Base-by-base conservation (phyloP, 495 filamentous ascomycete species). In the Hypoxylon perforatum region DNA sequence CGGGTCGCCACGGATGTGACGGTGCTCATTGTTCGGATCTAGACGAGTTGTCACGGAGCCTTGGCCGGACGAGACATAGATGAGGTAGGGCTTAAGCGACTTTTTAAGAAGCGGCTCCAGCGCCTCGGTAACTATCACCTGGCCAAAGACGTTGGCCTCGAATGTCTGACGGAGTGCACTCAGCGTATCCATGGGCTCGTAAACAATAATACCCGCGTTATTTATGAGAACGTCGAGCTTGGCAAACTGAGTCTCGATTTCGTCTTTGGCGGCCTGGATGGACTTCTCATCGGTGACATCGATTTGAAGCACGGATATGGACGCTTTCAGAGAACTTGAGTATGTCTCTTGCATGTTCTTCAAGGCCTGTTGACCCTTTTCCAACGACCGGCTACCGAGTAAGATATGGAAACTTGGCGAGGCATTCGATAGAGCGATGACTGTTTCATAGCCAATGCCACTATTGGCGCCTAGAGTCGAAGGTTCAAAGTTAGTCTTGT, bases 131-230 rank as follows among this genome's bases (percentile, higher is more conserved):
- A 85, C 28, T 36, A 82, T 63, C 1, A 79, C 72, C 0, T 80
- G 78, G 10, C 81, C 79, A 25, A 80, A 75, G 0, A 77, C 74
- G 69, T 87, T 87, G 53, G 82, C 76, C 53, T 83, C 77, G 75
- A 84, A 86, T 9, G 78, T 75, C 18, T 74, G 67, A 69, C 67
- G 78, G 12, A 53, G 61, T 30, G 39, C 75, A 57, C 35, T 60
- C 7, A 66, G 25, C n/a, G 57, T 71, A 22, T 76, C 73, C 6
- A 57, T 22, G 17, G 49, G 44, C 21, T 65, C 54, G 53, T 61
- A 58, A 47, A 71, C 58, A 15, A 70, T 56, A 41, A 76, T 74
- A 19, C 80, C 81, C 1, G 81, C 82, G 50, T 85, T 86, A 73
- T 83, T 83, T 61, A 85, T 73, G 11, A 86, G 72, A 4, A 75